Base-by-base conservation (phyloP, 495 filamentous ascomycete genomes). In the Hypomontagnella monticulosa region DNA sequence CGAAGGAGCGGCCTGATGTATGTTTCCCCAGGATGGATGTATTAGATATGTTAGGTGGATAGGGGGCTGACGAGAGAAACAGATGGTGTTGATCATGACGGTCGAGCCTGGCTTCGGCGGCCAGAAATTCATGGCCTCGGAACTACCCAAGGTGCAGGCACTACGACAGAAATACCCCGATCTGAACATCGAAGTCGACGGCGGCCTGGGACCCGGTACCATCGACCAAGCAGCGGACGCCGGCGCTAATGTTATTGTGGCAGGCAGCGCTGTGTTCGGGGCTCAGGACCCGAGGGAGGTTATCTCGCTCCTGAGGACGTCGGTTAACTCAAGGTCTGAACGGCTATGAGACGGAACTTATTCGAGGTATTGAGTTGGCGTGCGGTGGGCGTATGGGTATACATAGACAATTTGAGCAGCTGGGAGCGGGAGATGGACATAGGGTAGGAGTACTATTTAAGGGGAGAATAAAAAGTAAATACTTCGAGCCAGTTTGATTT, bases 11-110 rank as follows among this genome's bases (percentile, higher is more conserved):
- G 54, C 96, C 95, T 12, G 96, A 99, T 85, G 95, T 99, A 74
- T 79, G 92, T 82, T 27, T 50, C 50, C 12, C 67, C 23, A 6
- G 23, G 23, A 27, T 27, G 23, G 23, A 27, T 27, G 23, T 27
- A 6, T 27, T 27, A 6, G 23, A 6, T 27, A 27, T 6, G 6
- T 27, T n/a, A n/a, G n/a, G 6, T 27, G 6, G 6, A 27, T 27
- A 27, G 6, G 23, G 6, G 23, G 23, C 41, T 14, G 16, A 32
- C 30, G 9, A 8, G 4, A 12, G 10, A 10, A n/a, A 27, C 43
- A 99, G 95, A 98, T 99, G 96, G 92, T 96, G 20, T 88, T 99
- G 8, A 88, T 99, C 37, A 99, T 99, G 95, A 99, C 95, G 7
- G 95, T 99, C 15, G 88, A 99, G 77, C 95, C 95, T 15, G 95